Evolutionary conservation across 768 basidiomycete genomes (phyloP), one percentile per base, ranked within the genome.

Genomic region (Trametes cubensis): DNA sequence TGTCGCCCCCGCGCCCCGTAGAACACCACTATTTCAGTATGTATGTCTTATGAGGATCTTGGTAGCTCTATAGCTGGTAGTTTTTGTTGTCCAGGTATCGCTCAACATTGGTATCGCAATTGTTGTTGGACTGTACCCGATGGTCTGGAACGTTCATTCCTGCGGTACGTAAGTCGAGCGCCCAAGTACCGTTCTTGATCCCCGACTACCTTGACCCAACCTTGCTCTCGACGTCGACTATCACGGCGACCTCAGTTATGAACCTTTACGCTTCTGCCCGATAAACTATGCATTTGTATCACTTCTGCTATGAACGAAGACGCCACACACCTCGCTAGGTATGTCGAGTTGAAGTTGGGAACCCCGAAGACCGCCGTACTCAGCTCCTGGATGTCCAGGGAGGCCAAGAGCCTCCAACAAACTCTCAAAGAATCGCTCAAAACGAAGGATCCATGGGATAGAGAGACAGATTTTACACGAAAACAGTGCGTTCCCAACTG

Each of bases 401-500:
- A 95, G 78, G 90, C 92, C 67, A 92, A 88, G 72, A 78, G 79
- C 67, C 82, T 88, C 65, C 86, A 90, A 60, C 85, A 89, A 70
- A 83, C 80, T 40, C 76, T 96, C 59, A 93, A 91, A 76, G 88
- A 88, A 64, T 73, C 86, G 54, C 81, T 95, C 60, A 89, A 88
- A 71, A 81, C 80, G 41, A 86, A 82, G 62, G 85, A 88, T 53
- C 90, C 93, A 38, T 95, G 88, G 82, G 89, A 91, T 63, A 89
- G 81, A 72, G 91, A 95, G 62, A 85, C 94, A 45, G 95, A 98
- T 70, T 87, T 89, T 66, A 85, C 87, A 73, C 82, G 95, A 69
- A 91, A 92, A 77, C 88, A 86, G 95, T 94, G 74, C 76, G 92
- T 78, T 2, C 3, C 13, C 20, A 0, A 13, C 45, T 18, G 30